phyloP scores from a whole-genome alignment of 1,139 yeast genomes.

The Sugiyamaella paludigena region DNA sequence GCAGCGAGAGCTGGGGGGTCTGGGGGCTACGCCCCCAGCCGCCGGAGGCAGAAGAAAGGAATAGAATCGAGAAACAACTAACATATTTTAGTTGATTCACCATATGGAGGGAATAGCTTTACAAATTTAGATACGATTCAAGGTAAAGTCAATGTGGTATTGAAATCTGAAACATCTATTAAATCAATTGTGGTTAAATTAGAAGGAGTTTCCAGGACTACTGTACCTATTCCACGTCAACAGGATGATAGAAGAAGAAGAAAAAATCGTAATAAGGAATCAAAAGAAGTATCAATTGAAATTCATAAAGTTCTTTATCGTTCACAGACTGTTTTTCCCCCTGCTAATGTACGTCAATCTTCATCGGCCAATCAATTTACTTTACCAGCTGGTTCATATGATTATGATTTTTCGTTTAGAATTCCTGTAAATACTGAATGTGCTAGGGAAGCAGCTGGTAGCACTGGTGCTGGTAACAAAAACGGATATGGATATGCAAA shows the following conservation, averaged over 20 bases:
- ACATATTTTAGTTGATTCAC: conserved; percentile 7
- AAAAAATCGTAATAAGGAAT: conserved; percentile 27
- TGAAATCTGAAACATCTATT: conserved; percentile 48
- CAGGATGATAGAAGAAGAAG: conserved; percentile 13
- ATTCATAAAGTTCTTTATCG: conserved; percentile 57
- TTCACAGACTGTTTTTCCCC: conserved; percentile 59
- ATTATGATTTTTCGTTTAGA: conserved; percentile 55
- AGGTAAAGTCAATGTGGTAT: conserved; percentile 49
- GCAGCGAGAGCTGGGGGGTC: too few relatives aligned
- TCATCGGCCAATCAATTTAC: conserved; percentile 55
- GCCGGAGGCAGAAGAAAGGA: too few relatives aligned
- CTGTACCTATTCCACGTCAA: conserved; percentile 31
- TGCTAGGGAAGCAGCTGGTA: conserved; percentile 32
- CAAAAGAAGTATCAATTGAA: conserved; percentile 38
- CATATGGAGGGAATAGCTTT: conserved; percentile 36
- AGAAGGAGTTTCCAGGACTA: conserved; percentile 50
- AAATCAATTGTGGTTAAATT: conserved; percentile 56
- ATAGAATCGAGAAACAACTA: not conserved
- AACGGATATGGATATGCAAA: too few relatives aligned
- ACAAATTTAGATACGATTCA: conserved; percentile 51
- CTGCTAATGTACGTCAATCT: conserved; percentile 50
- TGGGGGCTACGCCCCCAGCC: too few relatives aligned
- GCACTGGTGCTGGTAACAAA: not conserved
- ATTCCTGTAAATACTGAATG: conserved; percentile 55
- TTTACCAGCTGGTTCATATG: conserved; percentile 57